Conservation (phyloP, 139 green algal genomes). For the Closterium sp. region DNA sequence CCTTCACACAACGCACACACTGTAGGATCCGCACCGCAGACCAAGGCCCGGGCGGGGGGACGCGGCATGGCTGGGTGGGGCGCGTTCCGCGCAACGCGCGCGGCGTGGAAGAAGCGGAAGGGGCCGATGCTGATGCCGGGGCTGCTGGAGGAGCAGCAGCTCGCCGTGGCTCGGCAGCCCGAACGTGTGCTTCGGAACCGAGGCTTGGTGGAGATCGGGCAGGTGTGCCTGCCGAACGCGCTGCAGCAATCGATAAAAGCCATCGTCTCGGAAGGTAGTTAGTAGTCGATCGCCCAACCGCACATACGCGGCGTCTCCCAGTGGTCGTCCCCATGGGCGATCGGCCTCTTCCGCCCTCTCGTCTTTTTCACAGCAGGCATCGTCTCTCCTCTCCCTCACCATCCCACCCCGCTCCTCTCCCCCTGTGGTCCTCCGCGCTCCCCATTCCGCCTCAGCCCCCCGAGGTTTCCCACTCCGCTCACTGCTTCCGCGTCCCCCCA, state of each 20-base stretch:
- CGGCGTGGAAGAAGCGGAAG: background rate
- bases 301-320: background rate
- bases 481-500: background rate
- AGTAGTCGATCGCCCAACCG: background rate
- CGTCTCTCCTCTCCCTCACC: background rate
- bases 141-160: background rate
- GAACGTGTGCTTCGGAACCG: slow-evolving; percentile 11
- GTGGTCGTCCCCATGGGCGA: too few species aligned
- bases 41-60: background rate
- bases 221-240: slow-evolving; percentile 8
- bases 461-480: background rate
- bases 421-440: background rate
- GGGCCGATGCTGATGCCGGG: slow-evolving; percentile 11
- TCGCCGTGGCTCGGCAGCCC: slow-evolving; percentile 3
- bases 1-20: background rate
- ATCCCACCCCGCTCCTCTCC: background rate
- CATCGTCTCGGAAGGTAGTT: background rate
- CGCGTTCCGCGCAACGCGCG: background rate
- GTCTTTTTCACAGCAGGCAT: background rate
- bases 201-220: slow-evolving; percentile 4
- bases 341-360: too few species aligned
- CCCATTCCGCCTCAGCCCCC: background rate
- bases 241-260: slow-evolving; percentile 23
- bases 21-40: background rate
- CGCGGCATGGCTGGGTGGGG: background rate